phyloP scores from a whole-genome alignment of 2,329 filamentous ascomycete genomes.

The Colletotrichum sp. region DNA sequence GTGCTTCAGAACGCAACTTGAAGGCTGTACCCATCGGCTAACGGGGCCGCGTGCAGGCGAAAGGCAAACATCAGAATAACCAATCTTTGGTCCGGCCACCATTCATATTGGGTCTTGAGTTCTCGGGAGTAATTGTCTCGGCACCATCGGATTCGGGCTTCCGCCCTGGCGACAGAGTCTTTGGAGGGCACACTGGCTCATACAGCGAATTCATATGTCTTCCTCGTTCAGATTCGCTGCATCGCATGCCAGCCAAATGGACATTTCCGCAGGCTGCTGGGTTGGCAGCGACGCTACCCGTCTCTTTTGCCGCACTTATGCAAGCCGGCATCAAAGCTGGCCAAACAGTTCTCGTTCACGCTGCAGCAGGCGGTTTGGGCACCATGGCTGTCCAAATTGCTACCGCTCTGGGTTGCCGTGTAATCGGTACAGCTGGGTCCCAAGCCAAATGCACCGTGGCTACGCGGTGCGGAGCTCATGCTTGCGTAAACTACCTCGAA shows the following conservation, averaged over 20 bases:
- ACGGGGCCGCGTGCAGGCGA: constrained; percentile 36
- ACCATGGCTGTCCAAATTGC: constrained; percentile 62
- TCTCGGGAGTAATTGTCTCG: constrained; percentile 56
- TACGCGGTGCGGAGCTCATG: constrained; percentile 41
- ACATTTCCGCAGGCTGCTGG: constrained; percentile 55
- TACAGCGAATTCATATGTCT: constrained; percentile 58
- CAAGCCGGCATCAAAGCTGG: constrained; percentile 45
- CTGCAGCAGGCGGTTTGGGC: constrained; percentile 60
- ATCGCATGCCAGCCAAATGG: constrained; percentile 50
- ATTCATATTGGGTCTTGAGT: constrained; percentile 66
- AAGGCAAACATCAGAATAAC: constrained; percentile 67
- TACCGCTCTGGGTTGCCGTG: constrained; percentile 54
- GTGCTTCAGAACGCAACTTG: background rate
- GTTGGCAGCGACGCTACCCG: constrained; percentile 56
- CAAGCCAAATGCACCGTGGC: constrained; percentile 48
- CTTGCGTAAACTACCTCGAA: constrained; percentile 44
- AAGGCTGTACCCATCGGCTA: background rate
- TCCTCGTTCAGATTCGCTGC: constrained; percentile 36
- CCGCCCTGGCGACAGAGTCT: constrained; percentile 55
- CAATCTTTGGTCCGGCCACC: constrained; percentile 58
- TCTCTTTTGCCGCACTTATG: constrained; percentile 57
- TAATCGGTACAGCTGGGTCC: constrained; percentile 58
- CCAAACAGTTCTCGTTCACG: constrained; percentile 59
- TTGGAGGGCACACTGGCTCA: constrained; percentile 55
- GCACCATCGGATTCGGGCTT: constrained; percentile 40